Conservation (phyloP, 1,284 basidiomycete species). For the Leccinum solheimii region DNA sequence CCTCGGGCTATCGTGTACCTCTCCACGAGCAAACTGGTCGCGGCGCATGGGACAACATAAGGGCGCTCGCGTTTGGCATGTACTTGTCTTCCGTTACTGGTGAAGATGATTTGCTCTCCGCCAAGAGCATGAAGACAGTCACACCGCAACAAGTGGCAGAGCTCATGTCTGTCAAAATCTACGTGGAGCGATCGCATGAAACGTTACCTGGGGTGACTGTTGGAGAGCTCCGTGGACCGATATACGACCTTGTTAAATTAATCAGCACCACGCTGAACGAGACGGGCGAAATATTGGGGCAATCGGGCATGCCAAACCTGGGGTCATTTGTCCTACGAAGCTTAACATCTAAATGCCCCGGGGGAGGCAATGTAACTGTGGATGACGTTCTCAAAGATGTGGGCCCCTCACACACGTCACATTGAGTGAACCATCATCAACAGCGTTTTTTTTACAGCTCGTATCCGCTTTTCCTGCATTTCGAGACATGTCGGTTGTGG, state of each 20-base stretch:
- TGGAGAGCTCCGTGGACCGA: slow-evolving; percentile 71
- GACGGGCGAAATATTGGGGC: slow-evolving; percentile 67
- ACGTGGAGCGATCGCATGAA: slow-evolving; percentile 72
- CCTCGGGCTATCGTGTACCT: slow-evolving; percentile 72
- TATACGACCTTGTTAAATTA: slow-evolving; percentile 71
- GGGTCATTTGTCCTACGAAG: slow-evolving; percentile 73
- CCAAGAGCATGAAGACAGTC: slow-evolving; percentile 61
- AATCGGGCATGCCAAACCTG: slow-evolving; percentile 65
- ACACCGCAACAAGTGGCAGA: slow-evolving; percentile 62
- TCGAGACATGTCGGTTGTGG: slow-evolving; percentile 65
- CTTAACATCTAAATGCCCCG: slow-evolving; percentile 47
- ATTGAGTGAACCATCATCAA: slow-evolving; percentile 12
- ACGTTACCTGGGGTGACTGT: slow-evolving; percentile 69
- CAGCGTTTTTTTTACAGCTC: slow-evolving; percentile 45
- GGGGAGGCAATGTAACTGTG: slow-evolving; percentile 41
- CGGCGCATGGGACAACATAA: slow-evolving; percentile 80
- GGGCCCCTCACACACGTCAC: slow-evolving; percentile 22
- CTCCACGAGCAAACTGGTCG: slow-evolving; percentile 68
- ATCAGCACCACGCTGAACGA: slow-evolving; percentile 66
- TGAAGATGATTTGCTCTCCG: slow-evolving; percentile 63
- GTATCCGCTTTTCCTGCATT: slow-evolving; percentile 76
- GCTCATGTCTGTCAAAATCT: slow-evolving; percentile 66
- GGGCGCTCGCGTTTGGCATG: slow-evolving; percentile 67
- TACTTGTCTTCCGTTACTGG: slow-evolving; percentile 64
- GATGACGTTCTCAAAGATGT: slow-evolving; percentile 70